Base-by-base conservation (phyloP, 148 eudicot species). In the Rhododendron henanense region DNA sequence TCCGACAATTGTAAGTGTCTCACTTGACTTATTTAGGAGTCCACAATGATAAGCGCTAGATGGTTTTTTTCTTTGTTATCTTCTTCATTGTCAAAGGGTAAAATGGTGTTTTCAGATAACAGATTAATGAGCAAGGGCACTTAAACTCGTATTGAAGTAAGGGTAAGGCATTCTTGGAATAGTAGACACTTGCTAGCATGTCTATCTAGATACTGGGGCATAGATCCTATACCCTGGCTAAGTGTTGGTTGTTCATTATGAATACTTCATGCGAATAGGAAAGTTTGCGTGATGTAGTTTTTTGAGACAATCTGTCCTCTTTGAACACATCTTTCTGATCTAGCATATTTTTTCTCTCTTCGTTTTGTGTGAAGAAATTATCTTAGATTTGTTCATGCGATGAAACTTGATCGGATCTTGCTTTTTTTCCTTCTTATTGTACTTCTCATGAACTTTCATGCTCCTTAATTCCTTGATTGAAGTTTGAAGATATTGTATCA, bases 401-500 rank as follows among this genome's bases (percentile, higher is more conserved):
- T 59, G 23, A 81, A 81, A 57, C 18, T 21, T 39, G 33, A 28
- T 84, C 51, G 23, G 79, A 84, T 25, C 28, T 69, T 69, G 19
- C 28, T 74, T 35, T 83, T 83, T 25, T 84, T 44, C 15, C 51
- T 10, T 59, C 1, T 61, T 67, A 28, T 23, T 81, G n/a, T 3
- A 25, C 13, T 18, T 6, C 48, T 67, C 53, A 28, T 63, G 55
- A 63, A 14, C 19, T 65, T 84, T 67, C 74, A 69, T 23, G 73
- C 78, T 78, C 47, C 61, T 31, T 55, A 25, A 59, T 57, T 69
- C 61, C 5, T 83, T 63, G 57, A 39, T 41, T 78, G 57, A 83
- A 39, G 47, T 82, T 44, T 82, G 47, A 25, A 71, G 25, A 51
- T 82, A 76, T 25, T 74, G 5, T 84, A 65, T 80, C 57, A 83